phyloP scores from a whole-genome alignment of 2,329 filamentous ascomycete species.

The Sarocladiaceae sp. region DNA sequence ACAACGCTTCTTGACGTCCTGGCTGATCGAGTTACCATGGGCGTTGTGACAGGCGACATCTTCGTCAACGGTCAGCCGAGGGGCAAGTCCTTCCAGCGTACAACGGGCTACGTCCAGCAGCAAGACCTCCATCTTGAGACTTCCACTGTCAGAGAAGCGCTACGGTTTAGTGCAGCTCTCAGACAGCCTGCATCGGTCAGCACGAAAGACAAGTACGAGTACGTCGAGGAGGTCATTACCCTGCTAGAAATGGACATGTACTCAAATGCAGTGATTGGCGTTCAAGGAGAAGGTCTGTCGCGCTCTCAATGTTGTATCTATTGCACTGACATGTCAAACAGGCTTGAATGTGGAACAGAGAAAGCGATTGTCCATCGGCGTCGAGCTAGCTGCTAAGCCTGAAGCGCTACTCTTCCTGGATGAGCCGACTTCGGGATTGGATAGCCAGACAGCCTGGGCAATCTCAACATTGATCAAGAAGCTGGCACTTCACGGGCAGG shows the following conservation, averaged over 20 bases:
- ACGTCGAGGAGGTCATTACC: slow-evolving; percentile 88
- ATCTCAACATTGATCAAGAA: slow-evolving; percentile 87
- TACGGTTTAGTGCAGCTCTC: slow-evolving; percentile 80
- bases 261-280: slow-evolving; percentile 43
- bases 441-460: slow-evolving; percentile 88
- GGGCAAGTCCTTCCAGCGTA: slow-evolving; percentile 13
- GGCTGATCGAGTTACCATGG: slow-evolving; percentile 12
- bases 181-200: slow-evolving; percentile 74
- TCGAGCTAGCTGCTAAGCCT: slow-evolving; percentile 92
- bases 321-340: too few relatives aligned
- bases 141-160: slow-evolving; percentile 60
- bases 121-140: slow-evolving; percentile 14
- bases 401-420: slow-evolving; percentile 87
- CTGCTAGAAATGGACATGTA: slow-evolving; percentile 50
- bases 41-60: slow-evolving; percentile 15
- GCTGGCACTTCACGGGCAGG: slow-evolving; percentile 81
- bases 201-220: slow-evolving; percentile 73
- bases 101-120: slow-evolving; percentile 14
- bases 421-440: slow-evolving; percentile 90
- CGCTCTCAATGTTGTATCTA: too few relatives aligned
- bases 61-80: slow-evolving; percentile 13
- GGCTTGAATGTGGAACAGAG: slow-evolving; percentile 42
- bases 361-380: slow-evolving; percentile 81
- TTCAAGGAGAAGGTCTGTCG: slow-evolving; percentile 34
- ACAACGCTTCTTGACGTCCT: slow-evolving; percentile 14